Evolutionary conservation across 1,284 basidiomycete species (phyloP).

Genomic region (Sanghuangporus baumii): DNA sequence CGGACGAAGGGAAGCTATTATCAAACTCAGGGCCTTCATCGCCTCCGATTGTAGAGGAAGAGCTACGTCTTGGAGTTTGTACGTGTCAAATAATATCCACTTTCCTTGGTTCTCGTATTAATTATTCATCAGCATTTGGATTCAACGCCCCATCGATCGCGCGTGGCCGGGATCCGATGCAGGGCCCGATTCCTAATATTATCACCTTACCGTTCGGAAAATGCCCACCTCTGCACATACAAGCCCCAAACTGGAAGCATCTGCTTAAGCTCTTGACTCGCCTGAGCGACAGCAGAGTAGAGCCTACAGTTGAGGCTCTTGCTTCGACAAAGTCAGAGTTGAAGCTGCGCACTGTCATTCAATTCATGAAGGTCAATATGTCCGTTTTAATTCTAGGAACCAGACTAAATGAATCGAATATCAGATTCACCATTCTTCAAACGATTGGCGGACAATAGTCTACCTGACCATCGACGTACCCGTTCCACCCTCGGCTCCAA

Average conservation of each 20-base stretch:
- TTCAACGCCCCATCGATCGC: constrained; percentile 55
- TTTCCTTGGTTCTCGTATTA: background rate
- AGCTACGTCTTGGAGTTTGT: constrained; percentile 20
- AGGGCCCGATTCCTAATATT: constrained; percentile 57
- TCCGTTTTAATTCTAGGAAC: background rate
- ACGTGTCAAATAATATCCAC: background rate
- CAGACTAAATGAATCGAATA: background rate
- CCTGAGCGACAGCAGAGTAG: constrained; percentile 59
- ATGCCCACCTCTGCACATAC: constrained; percentile 61
- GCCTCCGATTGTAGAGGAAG: constrained; percentile 16
- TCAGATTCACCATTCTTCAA: constrained; percentile 51
- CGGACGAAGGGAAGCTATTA: constrained; percentile 2
- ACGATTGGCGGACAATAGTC: constrained; percentile 64
- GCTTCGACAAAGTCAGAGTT: constrained; percentile 51
- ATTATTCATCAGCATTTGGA: constrained; percentile 47
- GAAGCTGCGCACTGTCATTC: constrained; percentile 63
- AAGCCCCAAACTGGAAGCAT: constrained; percentile 66
- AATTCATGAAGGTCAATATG: constrained; percentile 61
- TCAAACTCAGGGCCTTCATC: constrained; percentile 2
- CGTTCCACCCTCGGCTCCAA: constrained; percentile 39
- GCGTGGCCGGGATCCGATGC: constrained; percentile 39
- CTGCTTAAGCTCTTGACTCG: constrained; percentile 67
- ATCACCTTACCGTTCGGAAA: constrained; percentile 65
- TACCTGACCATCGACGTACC: constrained; percentile 72
- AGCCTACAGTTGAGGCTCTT: constrained; percentile 62